Conservation (phyloP, 306 rosid genomes). For the Lathyrus aphaca region DNA sequence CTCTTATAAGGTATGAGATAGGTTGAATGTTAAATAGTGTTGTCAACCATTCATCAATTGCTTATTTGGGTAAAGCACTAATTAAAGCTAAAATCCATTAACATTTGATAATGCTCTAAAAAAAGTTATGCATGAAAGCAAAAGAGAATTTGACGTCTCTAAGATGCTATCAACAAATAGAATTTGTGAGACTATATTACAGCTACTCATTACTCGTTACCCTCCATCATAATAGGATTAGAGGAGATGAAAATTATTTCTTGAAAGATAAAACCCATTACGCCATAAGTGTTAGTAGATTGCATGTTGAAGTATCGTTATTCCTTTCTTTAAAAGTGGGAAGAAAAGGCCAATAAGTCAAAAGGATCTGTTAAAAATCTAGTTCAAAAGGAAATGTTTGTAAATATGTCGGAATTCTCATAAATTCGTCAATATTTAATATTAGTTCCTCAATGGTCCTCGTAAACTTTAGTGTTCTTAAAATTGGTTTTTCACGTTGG, state of each 20-base stretch:
- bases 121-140: conserved; percentile 19
- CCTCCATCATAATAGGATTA: conserved; percentile 28
- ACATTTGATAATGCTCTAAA: conserved; percentile 12
- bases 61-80: conserved; percentile 34
- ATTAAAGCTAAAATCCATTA: conserved; percentile 5
- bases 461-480: no score
- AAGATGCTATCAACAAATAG: conserved; percentile 30
- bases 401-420: no score
- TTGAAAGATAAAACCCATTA: conserved; percentile 34
- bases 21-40: conserved; percentile 15
- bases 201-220: conserved; percentile 5
- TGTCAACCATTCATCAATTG: conserved; percentile 33
- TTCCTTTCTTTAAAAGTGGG: conserved; percentile 25
- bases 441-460: no score
- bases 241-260: conserved; percentile 33
- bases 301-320: conserved; percentile 27
- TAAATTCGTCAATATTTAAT: no score
- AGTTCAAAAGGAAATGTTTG: no score
- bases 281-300: conserved; percentile 19
- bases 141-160: conserved; percentile 24
- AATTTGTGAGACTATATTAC: conserved; percentile 38
- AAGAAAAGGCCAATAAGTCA: conserved; percentile 24
- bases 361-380: no score
- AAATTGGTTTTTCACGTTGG: no score
- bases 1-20: conserved; percentile 30